Percentiles rank a stretch among this genome's conserved stretches.
These are phyloP conservation scores for Cladophialophora yegresii DNA, from an alignment of 2,329 filamentous ascomycete species.

Conservation along the genomic window DNA sequence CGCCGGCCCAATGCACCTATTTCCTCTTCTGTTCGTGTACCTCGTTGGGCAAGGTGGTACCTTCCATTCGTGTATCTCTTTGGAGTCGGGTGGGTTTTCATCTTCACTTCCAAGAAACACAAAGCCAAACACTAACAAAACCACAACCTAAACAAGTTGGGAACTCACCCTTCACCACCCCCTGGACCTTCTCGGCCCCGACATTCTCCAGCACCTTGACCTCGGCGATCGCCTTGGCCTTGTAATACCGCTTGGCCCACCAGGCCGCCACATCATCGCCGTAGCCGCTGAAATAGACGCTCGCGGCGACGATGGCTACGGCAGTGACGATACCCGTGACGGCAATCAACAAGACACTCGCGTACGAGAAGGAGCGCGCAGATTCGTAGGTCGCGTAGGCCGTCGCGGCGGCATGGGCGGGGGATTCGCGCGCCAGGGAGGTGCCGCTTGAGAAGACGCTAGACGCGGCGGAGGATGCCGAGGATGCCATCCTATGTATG, in stretches of 20 bases:
- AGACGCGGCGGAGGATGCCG: background rate
- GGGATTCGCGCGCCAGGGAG: background rate
- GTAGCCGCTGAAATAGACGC: slow-evolving; percentile 28
- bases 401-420: background rate
- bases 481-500: background rate
- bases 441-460: background rate
- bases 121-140: background rate
- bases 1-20: too few relatives aligned
- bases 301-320: slow-evolving; percentile 17
- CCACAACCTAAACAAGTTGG: too few relatives aligned
- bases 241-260: slow-evolving; percentile 29
- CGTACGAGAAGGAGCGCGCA: background rate
- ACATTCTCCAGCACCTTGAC: slow-evolving; percentile 28
- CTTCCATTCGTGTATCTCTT: too few relatives aligned
- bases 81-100: too few relatives aligned
- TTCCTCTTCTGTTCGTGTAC: too few relatives aligned
- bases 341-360: slow-evolving; percentile 6
- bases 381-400: background rate
- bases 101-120: background rate
- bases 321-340: slow-evolving; percentile 20
- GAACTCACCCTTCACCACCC: slow-evolving; percentile 24
- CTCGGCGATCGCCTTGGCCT: slow-evolving; percentile 28
- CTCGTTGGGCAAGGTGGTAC: too few relatives aligned
- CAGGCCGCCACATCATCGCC: slow-evolving; percentile 26
- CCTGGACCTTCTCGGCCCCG: slow-evolving; percentile 22